Evolutionary conservation across 176 grass and related monocot genomes (phyloP).

Genomic region (Dactylis glomerata): DNA sequence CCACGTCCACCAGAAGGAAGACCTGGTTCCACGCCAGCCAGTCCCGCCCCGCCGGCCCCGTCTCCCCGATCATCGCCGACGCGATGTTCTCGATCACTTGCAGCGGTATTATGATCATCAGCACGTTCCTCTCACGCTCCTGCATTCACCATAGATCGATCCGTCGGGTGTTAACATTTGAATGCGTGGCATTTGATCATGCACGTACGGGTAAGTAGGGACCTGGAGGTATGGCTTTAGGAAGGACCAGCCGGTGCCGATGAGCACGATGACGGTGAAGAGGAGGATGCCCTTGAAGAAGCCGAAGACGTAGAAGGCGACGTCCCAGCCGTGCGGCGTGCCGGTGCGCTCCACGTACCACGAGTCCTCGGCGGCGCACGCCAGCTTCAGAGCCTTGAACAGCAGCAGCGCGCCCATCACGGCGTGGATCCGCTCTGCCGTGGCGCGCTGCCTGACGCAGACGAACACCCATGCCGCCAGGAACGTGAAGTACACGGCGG

Average conservation of each 20-base stretch:
- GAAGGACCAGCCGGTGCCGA: constrained; percentile 82
- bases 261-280: constrained; percentile 66
- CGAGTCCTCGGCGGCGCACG: constrained; percentile 61
- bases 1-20: constrained; percentile 63
- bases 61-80: constrained; percentile 60
- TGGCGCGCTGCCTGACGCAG: constrained; percentile 26
- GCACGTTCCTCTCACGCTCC: constrained; percentile 66
- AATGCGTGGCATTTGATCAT: not conserved
- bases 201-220: not conserved
- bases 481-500: constrained; percentile 39
- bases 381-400: constrained; percentile 71
- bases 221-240: constrained; percentile 67
- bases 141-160: not conserved
- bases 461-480: constrained; percentile 25
- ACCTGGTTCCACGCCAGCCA: constrained; percentile 65
- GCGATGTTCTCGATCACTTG: constrained; percentile 67
- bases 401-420: constrained; percentile 60
- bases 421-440: constrained; percentile 46
- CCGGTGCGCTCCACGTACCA: constrained; percentile 57
- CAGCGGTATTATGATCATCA: constrained; percentile 57
- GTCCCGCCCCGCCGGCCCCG: constrained; percentile 40
- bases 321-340: constrained; percentile 67
- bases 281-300: constrained; percentile 72
- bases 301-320: constrained; percentile 66
- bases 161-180: not conserved